Evolutionary conservation across 352 stramenopile genomes (phyloP).

Genomic region (Achlya hypogyna): DNA sequence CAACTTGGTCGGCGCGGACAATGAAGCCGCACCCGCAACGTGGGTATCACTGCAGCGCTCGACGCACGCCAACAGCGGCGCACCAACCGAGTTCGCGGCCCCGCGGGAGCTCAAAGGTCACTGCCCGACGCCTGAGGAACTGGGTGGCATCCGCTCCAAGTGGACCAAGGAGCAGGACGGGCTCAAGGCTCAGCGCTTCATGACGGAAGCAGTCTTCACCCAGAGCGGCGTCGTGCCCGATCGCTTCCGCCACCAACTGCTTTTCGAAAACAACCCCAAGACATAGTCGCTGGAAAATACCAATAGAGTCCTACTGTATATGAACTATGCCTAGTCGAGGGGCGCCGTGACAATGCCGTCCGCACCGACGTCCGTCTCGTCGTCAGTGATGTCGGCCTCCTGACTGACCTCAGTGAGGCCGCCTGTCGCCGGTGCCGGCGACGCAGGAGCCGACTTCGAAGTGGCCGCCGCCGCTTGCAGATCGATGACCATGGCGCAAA

Average conservation of each 20-base stretch:
- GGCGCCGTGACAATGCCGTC: background rate
- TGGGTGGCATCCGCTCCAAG: conserved; percentile 45
- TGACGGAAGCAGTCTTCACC: conserved; percentile 42
- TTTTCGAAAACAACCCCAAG: no score
- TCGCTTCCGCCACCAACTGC: conserved; percentile 45
- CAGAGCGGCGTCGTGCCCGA: conserved; percentile 38
- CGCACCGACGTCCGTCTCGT: background rate
- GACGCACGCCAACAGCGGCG: conserved; percentile 37
- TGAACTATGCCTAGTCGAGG: conserved; percentile 2
- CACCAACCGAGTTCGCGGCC: conserved; percentile 55
- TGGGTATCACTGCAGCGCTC: conserved; percentile 59
- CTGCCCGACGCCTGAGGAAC: conserved; percentile 34
- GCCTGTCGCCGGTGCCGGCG: no score
- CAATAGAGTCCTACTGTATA: no score
- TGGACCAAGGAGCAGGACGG: conserved; percentile 53
- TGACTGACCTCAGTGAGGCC: background rate
- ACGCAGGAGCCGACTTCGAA: background rate
- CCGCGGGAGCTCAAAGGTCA: conserved; percentile 47
- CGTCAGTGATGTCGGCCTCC: background rate
- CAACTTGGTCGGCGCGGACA: conserved; percentile 56
- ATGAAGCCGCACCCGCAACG: conserved; percentile 33
- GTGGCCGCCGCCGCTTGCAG: conserved; percentile 32
- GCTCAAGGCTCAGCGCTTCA: conserved; percentile 43
- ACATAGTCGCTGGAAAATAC: no score
- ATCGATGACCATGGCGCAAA: conserved; percentile 87